phyloP scores from a whole-genome alignment of 176 grass and related monocot genomes.

The Cenchrus fungigraminus region DNA sequence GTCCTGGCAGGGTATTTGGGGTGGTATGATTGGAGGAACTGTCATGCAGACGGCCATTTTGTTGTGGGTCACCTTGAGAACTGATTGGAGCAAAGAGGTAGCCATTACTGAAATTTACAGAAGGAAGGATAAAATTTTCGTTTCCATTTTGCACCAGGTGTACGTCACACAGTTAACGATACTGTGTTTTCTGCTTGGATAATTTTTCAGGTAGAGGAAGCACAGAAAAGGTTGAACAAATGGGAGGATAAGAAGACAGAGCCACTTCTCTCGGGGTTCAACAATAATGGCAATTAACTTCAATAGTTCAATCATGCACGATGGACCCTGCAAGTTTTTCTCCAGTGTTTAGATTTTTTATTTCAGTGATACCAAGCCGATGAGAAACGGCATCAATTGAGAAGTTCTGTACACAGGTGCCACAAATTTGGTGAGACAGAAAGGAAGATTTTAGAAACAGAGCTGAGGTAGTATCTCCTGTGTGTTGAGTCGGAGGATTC shows the following conservation, averaged over 20 bases:
- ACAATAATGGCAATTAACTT: conserved; percentile 17
- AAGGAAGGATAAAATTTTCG: neutral
- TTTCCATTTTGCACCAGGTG: neutral
- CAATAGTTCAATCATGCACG: neutral
- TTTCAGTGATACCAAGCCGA: neutral
- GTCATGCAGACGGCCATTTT: conserved; percentile 71
- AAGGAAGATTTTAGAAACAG: neutral
- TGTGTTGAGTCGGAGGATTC: neutral
- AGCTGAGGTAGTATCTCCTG: neutral
- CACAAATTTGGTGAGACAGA: neutral
- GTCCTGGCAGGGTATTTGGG: conserved; percentile 68
- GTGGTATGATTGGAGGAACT: conserved; percentile 84
- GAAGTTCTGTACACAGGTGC: neutral
- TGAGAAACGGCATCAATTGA: neutral
- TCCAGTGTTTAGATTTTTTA: neutral
- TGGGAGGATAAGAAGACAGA: conserved; percentile 71
- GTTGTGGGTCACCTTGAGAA: conserved; percentile 63
- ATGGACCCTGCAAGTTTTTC: neutral
- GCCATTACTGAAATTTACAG: neutral
- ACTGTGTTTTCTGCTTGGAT: neutral
- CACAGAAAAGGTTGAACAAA: conserved; percentile 73
- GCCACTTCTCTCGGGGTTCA: conserved; percentile 51
- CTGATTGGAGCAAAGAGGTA: conserved; percentile 84
- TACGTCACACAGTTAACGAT: neutral
- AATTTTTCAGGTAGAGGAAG: conserved; percentile 66